phyloP scores from a whole-genome alignment of 2,329 filamentous ascomycete genomes.

The Verticillium dahliae region DNA sequence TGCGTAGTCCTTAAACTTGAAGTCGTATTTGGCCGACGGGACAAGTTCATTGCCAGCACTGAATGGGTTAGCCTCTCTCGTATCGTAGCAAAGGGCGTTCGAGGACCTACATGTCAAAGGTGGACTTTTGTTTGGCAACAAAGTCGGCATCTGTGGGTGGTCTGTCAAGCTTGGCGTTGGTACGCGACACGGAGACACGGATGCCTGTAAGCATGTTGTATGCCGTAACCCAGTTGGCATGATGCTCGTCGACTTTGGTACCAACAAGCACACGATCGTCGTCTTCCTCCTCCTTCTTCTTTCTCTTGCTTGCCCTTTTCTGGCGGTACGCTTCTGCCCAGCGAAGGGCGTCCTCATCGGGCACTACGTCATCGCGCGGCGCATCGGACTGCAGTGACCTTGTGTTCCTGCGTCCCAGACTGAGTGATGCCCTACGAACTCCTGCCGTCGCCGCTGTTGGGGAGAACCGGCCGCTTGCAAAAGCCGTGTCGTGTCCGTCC shows the following conservation, averaged over 20 bases:
- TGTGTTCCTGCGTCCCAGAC: conserved; percentile 71
- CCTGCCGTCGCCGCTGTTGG: conserved; percentile 50
- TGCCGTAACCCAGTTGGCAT: conserved; percentile 94
- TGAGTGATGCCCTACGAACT: conserved; percentile 74
- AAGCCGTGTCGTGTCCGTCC: conserved; percentile 61
- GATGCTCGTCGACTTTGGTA: conserved; percentile 94
- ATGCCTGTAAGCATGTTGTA: conserved; percentile 99
- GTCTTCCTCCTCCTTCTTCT: conserved; percentile 77
- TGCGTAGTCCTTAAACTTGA: conserved; percentile 99
- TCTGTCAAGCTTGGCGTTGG: conserved; percentile 93
- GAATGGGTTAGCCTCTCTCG: conserved; percentile 25
- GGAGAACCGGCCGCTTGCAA: conserved; percentile 76
- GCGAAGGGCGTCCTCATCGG: conserved; percentile 82
- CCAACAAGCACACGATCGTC: conserved; percentile 93
- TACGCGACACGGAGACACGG: conserved; percentile 90
- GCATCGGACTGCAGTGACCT: conserved; percentile 80
- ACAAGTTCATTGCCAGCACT: conserved; percentile 92
- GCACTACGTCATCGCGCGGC: conserved; percentile 73
- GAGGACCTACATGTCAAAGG: conserved; percentile 81
- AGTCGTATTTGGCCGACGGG: conserved; percentile 97
- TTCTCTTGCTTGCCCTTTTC: conserved; percentile 82
- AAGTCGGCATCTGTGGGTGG: conserved; percentile 89
- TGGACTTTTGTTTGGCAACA: conserved; percentile 91
- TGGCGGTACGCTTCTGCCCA: conserved; percentile 93
- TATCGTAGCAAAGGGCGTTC: not conserved